These are phyloP conservation scores for Ustilago bromivora DNA, from an alignment of 1,284 basidiomycete species.

Conservation along the genomic window DNA sequence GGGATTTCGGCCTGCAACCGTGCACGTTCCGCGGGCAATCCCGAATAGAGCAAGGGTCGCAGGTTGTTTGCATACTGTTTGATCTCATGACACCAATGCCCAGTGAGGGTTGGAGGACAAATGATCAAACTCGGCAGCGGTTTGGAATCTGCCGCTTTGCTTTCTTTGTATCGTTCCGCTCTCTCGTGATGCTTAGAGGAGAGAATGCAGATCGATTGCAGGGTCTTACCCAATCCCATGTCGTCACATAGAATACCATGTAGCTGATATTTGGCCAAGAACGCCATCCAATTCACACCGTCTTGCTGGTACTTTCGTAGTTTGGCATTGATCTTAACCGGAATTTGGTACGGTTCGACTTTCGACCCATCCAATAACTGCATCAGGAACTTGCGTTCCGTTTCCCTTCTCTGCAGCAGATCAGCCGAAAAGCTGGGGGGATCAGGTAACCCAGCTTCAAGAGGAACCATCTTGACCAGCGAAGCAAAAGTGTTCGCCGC, in stretches of 20 bases:
- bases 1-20: slow-evolving; percentile 69
- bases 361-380: slow-evolving; percentile 85
- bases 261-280: slow-evolving; percentile 84
- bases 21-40: slow-evolving; percentile 86
- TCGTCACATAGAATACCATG: slow-evolving; percentile 99
- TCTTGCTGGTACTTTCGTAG: slow-evolving; percentile 97
- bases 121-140: slow-evolving; percentile 94
- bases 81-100: slow-evolving; percentile 99
- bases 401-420: slow-evolving; percentile 79
- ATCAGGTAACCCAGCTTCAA: slow-evolving; percentile 95
- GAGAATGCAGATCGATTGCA: slow-evolving; percentile 97
- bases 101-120: slow-evolving; percentile 93
- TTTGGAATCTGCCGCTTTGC: slow-evolving; percentile 80
- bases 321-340: slow-evolving; percentile 90
- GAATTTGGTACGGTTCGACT: slow-evolving; percentile 89
- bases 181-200: slow-evolving; percentile 94
- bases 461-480: slow-evolving; percentile 98
- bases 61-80: slow-evolving; percentile 90
- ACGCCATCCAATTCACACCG: slow-evolving; percentile 98
- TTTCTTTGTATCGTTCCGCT: slow-evolving; percentile 77
- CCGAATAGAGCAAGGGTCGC: slow-evolving; percentile 87
- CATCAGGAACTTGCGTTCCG: slow-evolving; percentile 89
- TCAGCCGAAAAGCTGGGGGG: slow-evolving; percentile 91
- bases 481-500: slow-evolving; percentile 97
- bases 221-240: slow-evolving; percentile 99